Conservation (phyloP, 441 rosid species). For the Biscutella laevigata region DNA sequence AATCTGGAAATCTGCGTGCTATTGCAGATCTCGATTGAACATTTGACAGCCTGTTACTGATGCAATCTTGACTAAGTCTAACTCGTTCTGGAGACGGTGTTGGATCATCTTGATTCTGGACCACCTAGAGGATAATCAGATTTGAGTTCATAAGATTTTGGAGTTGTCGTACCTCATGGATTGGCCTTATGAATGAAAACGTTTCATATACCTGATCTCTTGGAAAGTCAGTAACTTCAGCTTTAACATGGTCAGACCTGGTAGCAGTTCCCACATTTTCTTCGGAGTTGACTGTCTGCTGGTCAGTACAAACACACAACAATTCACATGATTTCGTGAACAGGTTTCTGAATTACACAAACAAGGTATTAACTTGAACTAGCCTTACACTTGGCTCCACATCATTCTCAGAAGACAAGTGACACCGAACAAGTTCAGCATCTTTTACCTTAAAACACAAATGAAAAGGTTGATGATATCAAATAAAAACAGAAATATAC, state of each 20-base stretch:
- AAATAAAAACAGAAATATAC: not conserved
- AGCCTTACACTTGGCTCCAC: slow-evolving; percentile 11
- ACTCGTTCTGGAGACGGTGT: slow-evolving; percentile 15
- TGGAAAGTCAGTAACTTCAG: not conserved
- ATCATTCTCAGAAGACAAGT: slow-evolving; percentile 9
- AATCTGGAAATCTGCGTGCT: slow-evolving; percentile 19
- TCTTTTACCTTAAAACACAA: slow-evolving; percentile 16
- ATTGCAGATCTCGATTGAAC: slow-evolving; percentile 16
- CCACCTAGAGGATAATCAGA: not conserved
- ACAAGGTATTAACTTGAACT: not conserved
- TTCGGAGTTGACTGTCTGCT: slow-evolving; percentile 6
- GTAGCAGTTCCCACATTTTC: not conserved
- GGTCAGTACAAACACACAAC: slow-evolving; percentile 3
- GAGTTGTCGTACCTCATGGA: not conserved
- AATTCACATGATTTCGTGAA: not conserved
- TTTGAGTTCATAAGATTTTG: not conserved
- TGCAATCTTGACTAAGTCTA: slow-evolving; percentile 9
- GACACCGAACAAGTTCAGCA: slow-evolving; percentile 4
- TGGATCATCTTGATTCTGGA: slow-evolving; percentile 8
- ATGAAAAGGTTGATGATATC: not conserved
- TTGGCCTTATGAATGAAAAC: not conserved
- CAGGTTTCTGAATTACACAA: not conserved
- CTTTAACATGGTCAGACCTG: not conserved
- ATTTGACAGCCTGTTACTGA: slow-evolving; percentile 10
- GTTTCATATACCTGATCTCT: slow-evolving; percentile 10